Evolutionary conservation across 176 grass and related monocot species (phyloP), one percentile per base, ranked within the genome.

Genomic region (Poa annua): DNA sequence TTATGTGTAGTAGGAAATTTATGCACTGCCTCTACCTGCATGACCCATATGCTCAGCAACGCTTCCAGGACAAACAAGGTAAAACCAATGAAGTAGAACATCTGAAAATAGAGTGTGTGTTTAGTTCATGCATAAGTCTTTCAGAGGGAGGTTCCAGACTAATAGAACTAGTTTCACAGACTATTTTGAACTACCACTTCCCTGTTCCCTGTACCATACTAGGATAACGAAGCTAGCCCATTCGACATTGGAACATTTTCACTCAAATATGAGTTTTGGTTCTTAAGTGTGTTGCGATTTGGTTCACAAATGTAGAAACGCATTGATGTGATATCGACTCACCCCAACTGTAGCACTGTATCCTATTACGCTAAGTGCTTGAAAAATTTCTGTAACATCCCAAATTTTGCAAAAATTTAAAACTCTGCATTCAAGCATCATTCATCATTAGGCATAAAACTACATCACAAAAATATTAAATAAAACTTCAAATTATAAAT

Each of bases 71-170:
- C 81, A 72, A 94, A 94, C 67, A 94, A 11, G 0, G 74, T 54
- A 15, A 91, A 91, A 20, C 92, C 92, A n/a, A 94, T 25, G 11
- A 94, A 94, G 73, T 89, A 91, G 38, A 94, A 82, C 72, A 94
- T 89, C 92, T 94, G 84, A 76, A 84, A 75, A 8, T n/a, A 49
- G 2, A 76, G 2, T 71, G 55, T 17, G 42, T 9, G 36, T 19
- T 5, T 11, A 34, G 10, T 49, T 49, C 7, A 75, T 50, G 67
- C 12, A 68, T 16, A 2, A 56, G 39, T 42, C 15, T 51, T 59
- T 11, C 5, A 69, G 75, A 34, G 3, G 62, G 25, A 17, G 29
- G 50, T 67, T 38, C 4, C 11, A 16, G 25, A 48, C 11, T 38
- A 34, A 8, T 36, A 52, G n/a, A 76, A 41, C 32, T 60, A 13